phyloP scores from a whole-genome alignment of 257 asterid genomes.

The Coffea canephora region DNA sequence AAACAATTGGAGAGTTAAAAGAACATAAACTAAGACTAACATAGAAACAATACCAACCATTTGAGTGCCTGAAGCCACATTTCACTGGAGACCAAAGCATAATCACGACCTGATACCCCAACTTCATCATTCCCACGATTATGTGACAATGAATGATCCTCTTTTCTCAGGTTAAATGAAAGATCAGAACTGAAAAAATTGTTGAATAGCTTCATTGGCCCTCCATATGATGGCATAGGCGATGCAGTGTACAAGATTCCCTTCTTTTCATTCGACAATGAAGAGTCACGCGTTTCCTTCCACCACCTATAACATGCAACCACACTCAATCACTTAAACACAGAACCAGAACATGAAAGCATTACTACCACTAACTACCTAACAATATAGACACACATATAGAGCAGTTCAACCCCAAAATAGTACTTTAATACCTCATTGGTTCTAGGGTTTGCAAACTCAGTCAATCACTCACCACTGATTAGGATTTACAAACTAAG shows the following conservation, averaged over 20 bases:
- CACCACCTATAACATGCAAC: constrained; percentile 69
- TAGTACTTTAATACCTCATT: neutral
- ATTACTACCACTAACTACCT: neutral
- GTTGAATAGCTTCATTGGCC: constrained; percentile 85
- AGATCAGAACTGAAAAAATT: constrained; percentile 77
- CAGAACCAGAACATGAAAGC: neutral
- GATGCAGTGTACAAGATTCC: constrained; percentile 71
- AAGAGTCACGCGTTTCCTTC: constrained; percentile 77
- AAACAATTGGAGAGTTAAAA: neutral
- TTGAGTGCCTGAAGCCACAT: constrained; percentile 90
- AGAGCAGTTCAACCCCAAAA: neutral
- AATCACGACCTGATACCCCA: constrained; percentile 74
- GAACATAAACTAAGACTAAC: neutral
- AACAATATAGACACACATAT: neutral
- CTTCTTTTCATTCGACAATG: constrained; percentile 45
- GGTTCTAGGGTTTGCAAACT: neutral
- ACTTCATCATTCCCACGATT: constrained; percentile 57
- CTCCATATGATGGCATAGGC: constrained; percentile 61
- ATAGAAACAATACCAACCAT: constrained; percentile 39
- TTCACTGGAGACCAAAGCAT: constrained; percentile 80
- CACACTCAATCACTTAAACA: neutral
- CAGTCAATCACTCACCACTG: neutral
- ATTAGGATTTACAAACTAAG: neutral
- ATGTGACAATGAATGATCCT: constrained; percentile 44
- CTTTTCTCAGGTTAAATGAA: constrained; percentile 72